Evolutionary conservation across 352 stramenopile genomes (phyloP).

Genomic region (Aphanomyces euteiches): DNA sequence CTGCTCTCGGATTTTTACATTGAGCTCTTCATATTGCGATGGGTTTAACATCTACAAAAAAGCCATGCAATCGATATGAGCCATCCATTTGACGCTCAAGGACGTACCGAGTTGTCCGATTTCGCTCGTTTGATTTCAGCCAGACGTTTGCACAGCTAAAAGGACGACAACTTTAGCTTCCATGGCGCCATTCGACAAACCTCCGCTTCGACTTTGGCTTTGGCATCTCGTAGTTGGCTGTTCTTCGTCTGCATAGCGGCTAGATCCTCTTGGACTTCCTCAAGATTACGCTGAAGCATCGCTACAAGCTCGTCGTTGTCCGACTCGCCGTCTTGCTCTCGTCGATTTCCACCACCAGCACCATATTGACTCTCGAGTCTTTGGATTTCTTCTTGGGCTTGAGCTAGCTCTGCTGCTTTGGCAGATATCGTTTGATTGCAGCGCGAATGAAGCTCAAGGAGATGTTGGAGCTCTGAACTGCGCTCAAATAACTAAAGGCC

Average conservation of each 20-base stretch:
- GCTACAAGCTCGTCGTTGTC: constrained; percentile 4
- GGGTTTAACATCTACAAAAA: not conserved
- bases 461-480: constrained; percentile 19
- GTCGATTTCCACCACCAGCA: not conserved
- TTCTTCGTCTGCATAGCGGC: constrained; percentile 9
- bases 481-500: constrained; percentile 12
- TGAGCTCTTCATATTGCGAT: not conserved
- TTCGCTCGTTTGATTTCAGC: not conserved
- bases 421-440: constrained; percentile 1
- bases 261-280: constrained; percentile 8
- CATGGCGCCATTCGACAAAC: not conserved
- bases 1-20: not conserved
- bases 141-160: not conserved
- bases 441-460: constrained; percentile 13
- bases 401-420: not conserved
- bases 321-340: not conserved
- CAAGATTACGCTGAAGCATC: constrained; percentile 13
- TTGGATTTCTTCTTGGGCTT: constrained; percentile 6
- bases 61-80: too few species aligned
- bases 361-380: not conserved
- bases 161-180: not conserved
- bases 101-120: too few species aligned
- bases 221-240: constrained; percentile 13
- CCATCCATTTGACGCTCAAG: too few species aligned
- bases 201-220: constrained; percentile 18